Base-by-base conservation (phyloP, 164 flowering plant species). In the Houttuynia cordata region DNA sequence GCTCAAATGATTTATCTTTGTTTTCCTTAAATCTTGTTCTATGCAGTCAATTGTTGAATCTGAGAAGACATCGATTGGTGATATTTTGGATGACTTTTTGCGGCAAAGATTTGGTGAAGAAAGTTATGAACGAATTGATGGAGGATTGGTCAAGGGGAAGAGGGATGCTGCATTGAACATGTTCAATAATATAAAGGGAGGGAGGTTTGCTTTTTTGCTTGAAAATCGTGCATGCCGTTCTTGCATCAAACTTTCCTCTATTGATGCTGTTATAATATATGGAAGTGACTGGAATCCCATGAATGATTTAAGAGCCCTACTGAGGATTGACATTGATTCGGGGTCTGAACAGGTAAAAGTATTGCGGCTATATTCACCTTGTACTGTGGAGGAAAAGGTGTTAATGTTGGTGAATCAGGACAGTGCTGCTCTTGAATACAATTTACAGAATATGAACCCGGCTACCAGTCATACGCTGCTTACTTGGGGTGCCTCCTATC, bases 231-330 rank as follows among this genome's bases (percentile, higher is more conserved):
- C 91, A 60, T 94, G 99, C 63, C 60, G 25, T 70, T 63, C 91
- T 45, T 79, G 81, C 75, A 83, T 94, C 66, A 91, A 85, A 64
- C 71, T 91, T 20, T 76, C 80, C 13, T 76, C 85, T 41, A 81
- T 91, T 30, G 91, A 88, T 76, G 34, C 68, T 64, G 62, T 91
- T 59, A 76, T 94, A 30, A 71, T 91, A 65, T 86, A 71, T 73
- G 72, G 71, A 59, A 87, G 97, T 68, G 96, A 88, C 34, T 85
- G 84, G 93, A 86, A 80, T 65, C 99, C 96, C 10, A 53, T 69
- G 57, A 84, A 77, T 77, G 96, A 94, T 78, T 23, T 88, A 64
- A 78, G 73, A 65, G 77, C 78, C 39, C 71, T 94, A 66, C 89
- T 84, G 62, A 87, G 51, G 76, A 73, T 91, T 59, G 70, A 73